These are phyloP conservation scores for Ochromonas danica DNA, from an alignment of 108 stramenopile genomes.

Conservation along the genomic window DNA sequence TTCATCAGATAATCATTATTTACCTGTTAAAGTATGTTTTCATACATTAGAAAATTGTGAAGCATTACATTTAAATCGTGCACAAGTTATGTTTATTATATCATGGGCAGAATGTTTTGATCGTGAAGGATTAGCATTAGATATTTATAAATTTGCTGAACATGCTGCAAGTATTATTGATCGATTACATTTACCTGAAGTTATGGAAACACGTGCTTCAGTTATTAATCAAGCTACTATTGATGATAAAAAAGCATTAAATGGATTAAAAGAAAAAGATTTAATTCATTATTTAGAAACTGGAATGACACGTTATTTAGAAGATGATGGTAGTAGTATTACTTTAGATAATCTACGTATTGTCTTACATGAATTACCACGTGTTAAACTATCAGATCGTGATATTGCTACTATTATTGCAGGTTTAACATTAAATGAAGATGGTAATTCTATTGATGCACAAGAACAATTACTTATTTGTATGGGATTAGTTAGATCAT, in stretches of 20 bases:
- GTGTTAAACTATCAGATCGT: conserved; percentile 26
- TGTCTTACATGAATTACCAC: background rate
- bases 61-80: background rate
- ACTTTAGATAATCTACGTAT: background rate
- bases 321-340: background rate
- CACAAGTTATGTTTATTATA: conserved; percentile 5
- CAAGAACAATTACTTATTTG: too few species aligned
- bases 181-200: background rate
- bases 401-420: conserved; percentile 17
- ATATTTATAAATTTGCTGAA: background rate
- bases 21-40: background rate
- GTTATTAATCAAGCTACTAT: background rate
- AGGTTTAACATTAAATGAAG: background rate
- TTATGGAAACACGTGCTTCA: background rate
- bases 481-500: too few species aligned
- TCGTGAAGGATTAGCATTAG: background rate
- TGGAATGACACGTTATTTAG: background rate
- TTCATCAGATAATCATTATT: background rate
- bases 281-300: background rate
- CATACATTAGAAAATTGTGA: background rate
- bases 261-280: conserved; percentile 18
- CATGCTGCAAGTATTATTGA: background rate
- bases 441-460: background rate
- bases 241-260: background rate
- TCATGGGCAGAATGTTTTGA: background rate